These are phyloP conservation scores for Lipomyces orientalis DNA, from an alignment of 805 yeast genomes.

Conservation along the genomic window DNA sequence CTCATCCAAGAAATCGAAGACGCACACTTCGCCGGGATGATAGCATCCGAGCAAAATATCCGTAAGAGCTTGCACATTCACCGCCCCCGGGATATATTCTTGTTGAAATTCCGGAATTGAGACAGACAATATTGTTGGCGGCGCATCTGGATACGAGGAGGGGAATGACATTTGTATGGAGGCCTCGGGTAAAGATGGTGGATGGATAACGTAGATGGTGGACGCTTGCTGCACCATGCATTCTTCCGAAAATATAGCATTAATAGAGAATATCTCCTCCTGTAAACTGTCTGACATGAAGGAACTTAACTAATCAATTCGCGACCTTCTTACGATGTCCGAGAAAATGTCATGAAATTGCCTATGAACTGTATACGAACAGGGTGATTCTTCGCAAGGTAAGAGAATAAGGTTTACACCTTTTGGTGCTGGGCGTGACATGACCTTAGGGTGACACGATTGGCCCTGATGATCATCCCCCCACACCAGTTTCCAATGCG, in stretches of 20 bases:
- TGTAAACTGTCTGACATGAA: slow-evolving; percentile 53
- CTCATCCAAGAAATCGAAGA: slow-evolving; percentile 76
- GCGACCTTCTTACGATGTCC: neutral
- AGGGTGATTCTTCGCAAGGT: neutral
- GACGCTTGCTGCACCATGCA: slow-evolving; percentile 48
- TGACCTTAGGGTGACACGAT: neutral
- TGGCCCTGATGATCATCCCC: too few species aligned
- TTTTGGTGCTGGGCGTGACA: neutral
- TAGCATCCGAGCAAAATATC: slow-evolving; percentile 62
- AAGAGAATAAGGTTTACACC: neutral
- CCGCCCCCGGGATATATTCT: neutral
- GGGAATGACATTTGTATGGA: slow-evolving; percentile 76
- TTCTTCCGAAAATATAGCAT: slow-evolving; percentile 79
- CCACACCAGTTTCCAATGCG: too few species aligned
- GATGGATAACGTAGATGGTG: slow-evolving; percentile 53
- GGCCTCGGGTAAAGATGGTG: slow-evolving; percentile 49
- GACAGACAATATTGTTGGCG: slow-evolving; percentile 65
- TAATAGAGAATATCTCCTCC: slow-evolving; percentile 82
- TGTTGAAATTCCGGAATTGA: slow-evolving; percentile 34
- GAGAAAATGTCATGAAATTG: neutral
- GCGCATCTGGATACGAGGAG: slow-evolving; percentile 68
- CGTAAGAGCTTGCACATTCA: slow-evolving; percentile 16
- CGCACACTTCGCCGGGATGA: slow-evolving; percentile 67
- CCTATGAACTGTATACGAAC: neutral
- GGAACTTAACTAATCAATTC: neutral